Conservation (phyloP, 1,284 basidiomycete species). For the Ustilago esculenta region DNA sequence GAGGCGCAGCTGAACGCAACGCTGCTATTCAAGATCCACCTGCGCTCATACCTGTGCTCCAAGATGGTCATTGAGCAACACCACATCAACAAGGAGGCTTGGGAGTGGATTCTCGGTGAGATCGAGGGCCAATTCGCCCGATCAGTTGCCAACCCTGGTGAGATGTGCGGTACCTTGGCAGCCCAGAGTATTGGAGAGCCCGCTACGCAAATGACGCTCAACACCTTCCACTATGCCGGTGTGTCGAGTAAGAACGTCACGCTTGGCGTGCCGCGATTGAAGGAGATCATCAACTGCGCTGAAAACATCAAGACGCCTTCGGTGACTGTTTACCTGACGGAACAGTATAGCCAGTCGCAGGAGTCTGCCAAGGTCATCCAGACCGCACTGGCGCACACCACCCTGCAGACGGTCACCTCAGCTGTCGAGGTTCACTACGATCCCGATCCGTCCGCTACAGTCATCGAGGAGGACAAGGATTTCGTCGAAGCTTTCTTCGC, state of each 20-base stretch:
- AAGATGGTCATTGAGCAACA: slow-evolving; percentile 66
- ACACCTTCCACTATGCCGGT: slow-evolving; percentile 98
- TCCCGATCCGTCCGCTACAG: slow-evolving; percentile 87
- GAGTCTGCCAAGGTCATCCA: slow-evolving; percentile 82
- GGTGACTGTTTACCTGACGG: slow-evolving; percentile 79
- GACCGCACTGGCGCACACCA: slow-evolving; percentile 92
- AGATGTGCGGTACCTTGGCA: slow-evolving; percentile 98
- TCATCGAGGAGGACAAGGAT: slow-evolving; percentile 93
- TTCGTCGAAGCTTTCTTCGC: slow-evolving; percentile 99
- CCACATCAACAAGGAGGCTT: slow-evolving; percentile 74
- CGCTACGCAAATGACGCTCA: slow-evolving; percentile 99
- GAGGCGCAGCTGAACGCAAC: slow-evolving; percentile 91
- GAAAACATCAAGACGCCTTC: slow-evolving; percentile 98
- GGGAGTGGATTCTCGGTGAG: slow-evolving; percentile 97
- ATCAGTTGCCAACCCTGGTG: slow-evolving; percentile 89
- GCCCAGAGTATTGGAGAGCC: slow-evolving; percentile 99
- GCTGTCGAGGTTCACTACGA: slow-evolving; percentile 99
- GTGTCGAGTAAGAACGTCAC: slow-evolving; percentile 99
- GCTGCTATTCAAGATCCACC: slow-evolving; percentile 83
- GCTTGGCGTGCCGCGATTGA: slow-evolving; percentile 95
- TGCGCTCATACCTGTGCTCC: slow-evolving; percentile 63
- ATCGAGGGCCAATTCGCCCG: slow-evolving; percentile 79
- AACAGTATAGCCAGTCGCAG: slow-evolving; percentile 68
- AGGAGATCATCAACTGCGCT: slow-evolving; percentile 99
- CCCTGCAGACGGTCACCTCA: slow-evolving; percentile 91